Base-by-base conservation (phyloP, 257 asterid genomes). In the Mitragyna speciosa region DNA sequence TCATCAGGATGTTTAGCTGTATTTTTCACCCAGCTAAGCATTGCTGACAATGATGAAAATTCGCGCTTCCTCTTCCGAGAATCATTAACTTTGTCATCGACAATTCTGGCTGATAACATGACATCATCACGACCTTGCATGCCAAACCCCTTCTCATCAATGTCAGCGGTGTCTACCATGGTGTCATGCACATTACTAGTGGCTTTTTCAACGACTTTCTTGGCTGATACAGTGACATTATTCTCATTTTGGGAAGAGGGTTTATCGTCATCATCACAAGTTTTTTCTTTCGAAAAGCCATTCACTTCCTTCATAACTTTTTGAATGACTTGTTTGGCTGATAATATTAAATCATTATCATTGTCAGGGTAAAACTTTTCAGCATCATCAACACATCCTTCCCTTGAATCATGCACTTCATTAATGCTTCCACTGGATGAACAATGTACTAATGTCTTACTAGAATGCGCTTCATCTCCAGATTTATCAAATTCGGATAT, bases 21-120 rank as follows among this genome's bases (percentile, higher is more conserved):
- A 16, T 82, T 24, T 43, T 30, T 79, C 75, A 91, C 63, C 98
- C 98, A 94, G 63, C 80, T 75, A 49, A 94, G 86, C 92, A 90
- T 88, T 83, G 72, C 85, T 36, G 83, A 47, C 78, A 85, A 89
- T 41, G 85, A 72, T 48, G 73, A 82, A 41, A 82, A 70, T 81
- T 87, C 85, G 56, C 86, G 84, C 83, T 91, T 94, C 87, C 94
- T 88, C 91, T 92, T 94, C 80, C 84, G 86, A 76, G 88, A 84
- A 82, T 69, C 72, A 73, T 56, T 28, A 58, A 20, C 79, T 36
- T 83, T 72, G 64, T 76, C 84, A 56, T 72, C 74, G 30, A 76
- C 85, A 73, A 22, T 79, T 72, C 70, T 83, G 20, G 85, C 33
- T 12, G 83, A 79, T 28, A 59, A 69, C 75, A 8, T 72, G 43